phyloP scores from a whole-genome alignment of 1,139 yeast genomes.

The Yamadazyma triangularis region DNA sequence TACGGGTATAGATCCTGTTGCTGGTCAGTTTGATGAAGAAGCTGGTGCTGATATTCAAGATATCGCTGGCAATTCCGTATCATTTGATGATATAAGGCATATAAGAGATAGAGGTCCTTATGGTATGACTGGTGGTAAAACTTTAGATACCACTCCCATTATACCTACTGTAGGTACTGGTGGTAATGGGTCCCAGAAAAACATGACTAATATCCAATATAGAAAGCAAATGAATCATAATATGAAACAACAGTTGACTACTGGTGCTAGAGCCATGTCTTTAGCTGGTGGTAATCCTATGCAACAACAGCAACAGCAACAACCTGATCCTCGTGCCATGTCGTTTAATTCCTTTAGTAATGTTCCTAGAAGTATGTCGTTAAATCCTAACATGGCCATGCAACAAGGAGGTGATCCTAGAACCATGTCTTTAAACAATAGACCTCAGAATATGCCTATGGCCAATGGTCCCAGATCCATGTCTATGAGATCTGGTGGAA shows the following conservation, averaged over 20 bases:
- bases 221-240: slow-evolving; percentile 66
- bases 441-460: slow-evolving; percentile 2
- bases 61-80: slow-evolving; percentile 38
- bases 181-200: slow-evolving; percentile 15
- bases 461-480: slow-evolving; percentile 9
- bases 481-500: slow-evolving; percentile 8
- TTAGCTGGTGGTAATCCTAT: slow-evolving; percentile 37
- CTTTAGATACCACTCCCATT: slow-evolving; percentile 62
- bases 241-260: slow-evolving; percentile 52
- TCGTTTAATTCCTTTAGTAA: slow-evolving; percentile 37
- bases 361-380: slow-evolving; percentile 25
- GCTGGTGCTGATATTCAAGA: slow-evolving; percentile 45
- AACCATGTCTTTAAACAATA: slow-evolving; percentile 23
- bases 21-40: slow-evolving; percentile 45
- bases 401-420: slow-evolving; percentile 15
- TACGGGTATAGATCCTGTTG: slow-evolving; percentile 21
- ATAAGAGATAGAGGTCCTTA: slow-evolving; percentile 62
- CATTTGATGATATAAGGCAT: slow-evolving; percentile 62
- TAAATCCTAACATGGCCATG: slow-evolving; percentile 11
- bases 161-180: slow-evolving; percentile 55
- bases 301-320: slow-evolving; percentile 8
- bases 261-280: slow-evolving; percentile 46
- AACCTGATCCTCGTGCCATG: slow-evolving; percentile 50
- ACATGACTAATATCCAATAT: slow-evolving; percentile 51
- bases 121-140: slow-evolving; percentile 36